Evolutionary conservation across 2,329 filamentous ascomycete species (phyloP), one percentile per base, ranked within the genome.

Genomic region (Penicillium sp.): DNA sequence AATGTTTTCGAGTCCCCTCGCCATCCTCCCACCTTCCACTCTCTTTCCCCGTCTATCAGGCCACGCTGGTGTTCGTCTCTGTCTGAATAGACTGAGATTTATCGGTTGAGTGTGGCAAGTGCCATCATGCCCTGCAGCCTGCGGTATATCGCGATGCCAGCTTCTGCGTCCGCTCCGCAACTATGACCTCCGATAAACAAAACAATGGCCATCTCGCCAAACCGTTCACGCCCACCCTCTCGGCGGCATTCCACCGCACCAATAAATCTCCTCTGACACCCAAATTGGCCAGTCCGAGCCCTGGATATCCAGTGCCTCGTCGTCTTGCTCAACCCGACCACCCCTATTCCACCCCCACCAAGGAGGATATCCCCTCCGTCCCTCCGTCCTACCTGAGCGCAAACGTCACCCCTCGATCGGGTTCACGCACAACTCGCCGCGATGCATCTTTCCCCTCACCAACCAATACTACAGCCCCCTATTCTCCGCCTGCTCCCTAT

Each of bases 391-490:
- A 86, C 69, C 78, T 92, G 49, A 87, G 77, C 76, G 85, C 80
- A 75, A 93, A 91, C 75, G 81, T 93, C 73, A 96, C 93, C 3
- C 91, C 92, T 55, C 87, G 93, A 67, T 92, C 92, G 9, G 90
- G 89, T 9, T 83, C 88, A 53, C 85, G 93, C 64, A 91, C 88
- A 74, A 88, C 82, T 68, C 88, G 92, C 68, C 85, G 88, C 60
- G 88, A 91, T 74, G 92, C 89, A 75, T 79, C 84, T 28, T 85
- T 83, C 61, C 86, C 85, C 35, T 92, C 92, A 1, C 89, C 91
- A 3, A 86, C 77, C 64, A 84, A 82, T 60, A 90, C 76, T 26
- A 66, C 74, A 53, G 71, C 68, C 35, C 71, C 47, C 33, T 56
- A 65, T 10, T 72, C 72, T 45, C 71, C 73, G 49, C 73, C 73